A percentile compares a stretch with the other conserved stretches of the same genome.
Conservation (phyloP, 2,329 filamentous ascomycete species). For the Aspergillus sp. region DNA sequence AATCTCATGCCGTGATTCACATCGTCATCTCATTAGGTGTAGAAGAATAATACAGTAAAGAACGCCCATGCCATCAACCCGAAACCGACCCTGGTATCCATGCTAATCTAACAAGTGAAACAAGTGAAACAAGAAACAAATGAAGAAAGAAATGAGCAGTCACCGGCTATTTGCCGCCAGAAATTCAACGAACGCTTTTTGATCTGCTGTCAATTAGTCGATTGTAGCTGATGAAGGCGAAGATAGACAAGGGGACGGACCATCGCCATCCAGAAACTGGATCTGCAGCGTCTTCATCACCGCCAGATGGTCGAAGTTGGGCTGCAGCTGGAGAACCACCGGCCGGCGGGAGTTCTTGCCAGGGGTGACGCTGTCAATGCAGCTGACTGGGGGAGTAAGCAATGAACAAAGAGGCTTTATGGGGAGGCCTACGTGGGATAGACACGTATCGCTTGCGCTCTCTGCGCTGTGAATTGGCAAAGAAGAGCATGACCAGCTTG, state of each 20-base stretch:
- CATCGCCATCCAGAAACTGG: slow-evolving; percentile 40
- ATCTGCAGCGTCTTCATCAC: slow-evolving; percentile 41
- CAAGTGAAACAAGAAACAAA: background rate
- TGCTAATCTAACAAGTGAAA: background rate
- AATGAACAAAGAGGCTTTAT: background rate
- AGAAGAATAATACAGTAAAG: background rate
- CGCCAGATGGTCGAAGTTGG: slow-evolving; percentile 43
- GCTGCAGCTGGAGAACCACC: slow-evolving; percentile 36
- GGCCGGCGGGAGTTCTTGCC: slow-evolving; percentile 41
- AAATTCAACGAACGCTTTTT: slow-evolving; percentile 32
- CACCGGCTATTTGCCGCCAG: slow-evolving; percentile 21
- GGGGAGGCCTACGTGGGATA: slow-evolving; percentile 33
- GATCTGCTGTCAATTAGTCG: too few relatives aligned
- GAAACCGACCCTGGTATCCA: background rate
- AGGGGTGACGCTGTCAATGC: slow-evolving; percentile 38
- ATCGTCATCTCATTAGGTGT: background rate
- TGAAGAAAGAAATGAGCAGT: background rate
- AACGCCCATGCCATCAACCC: background rate
- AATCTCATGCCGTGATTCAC: background rate
- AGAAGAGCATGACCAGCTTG: slow-evolving; percentile 38
- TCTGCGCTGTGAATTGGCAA: slow-evolving; percentile 44
- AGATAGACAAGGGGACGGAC: slow-evolving; percentile 18
- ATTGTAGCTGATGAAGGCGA: too few relatives aligned
- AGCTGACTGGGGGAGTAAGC: slow-evolving; percentile 32
- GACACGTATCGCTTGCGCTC: slow-evolving; percentile 43